A percentile compares a stretch with the other conserved stretches of the same genome.
phyloP scores from a whole-genome alignment of 805 yeast species.

The Starmerella gropengiesseri region DNA sequence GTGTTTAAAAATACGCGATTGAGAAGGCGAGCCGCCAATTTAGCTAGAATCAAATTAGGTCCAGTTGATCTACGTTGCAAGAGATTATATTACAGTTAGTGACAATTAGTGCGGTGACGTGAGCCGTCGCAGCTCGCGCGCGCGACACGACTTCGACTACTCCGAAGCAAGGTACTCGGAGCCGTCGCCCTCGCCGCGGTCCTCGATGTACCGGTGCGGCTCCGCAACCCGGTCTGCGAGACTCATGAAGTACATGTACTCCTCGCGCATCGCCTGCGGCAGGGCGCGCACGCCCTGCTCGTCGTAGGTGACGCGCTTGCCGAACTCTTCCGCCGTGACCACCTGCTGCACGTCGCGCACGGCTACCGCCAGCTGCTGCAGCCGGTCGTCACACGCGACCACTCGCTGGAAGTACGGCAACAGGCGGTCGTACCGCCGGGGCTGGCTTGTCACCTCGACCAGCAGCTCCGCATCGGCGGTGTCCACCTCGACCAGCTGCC shows the following conservation, averaged over 20 bases:
- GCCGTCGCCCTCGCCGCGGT: conserved; percentile 15
- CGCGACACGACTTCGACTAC: too few species aligned
- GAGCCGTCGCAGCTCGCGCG: too few species aligned
- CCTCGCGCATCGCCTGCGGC: conserved; percentile 37
- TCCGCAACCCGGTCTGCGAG: conserved; percentile 63
- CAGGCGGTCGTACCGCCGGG: conserved; percentile 27
- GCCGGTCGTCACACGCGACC: conserved; percentile 28
- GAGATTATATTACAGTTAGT: too few species aligned
- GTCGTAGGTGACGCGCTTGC: conserved; percentile 19
- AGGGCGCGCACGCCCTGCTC: conserved; percentile 16
- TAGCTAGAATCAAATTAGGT: too few species aligned
- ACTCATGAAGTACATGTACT: conserved; percentile 59
- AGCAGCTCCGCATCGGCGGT: conserved; percentile 24
- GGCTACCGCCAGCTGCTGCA: conserved; percentile 27
- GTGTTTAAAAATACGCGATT: too few species aligned
- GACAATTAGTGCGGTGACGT: too few species aligned
- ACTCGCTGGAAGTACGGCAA: conserved; percentile 26
- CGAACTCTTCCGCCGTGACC: conserved; percentile 28
- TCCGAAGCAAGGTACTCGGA: conserved; percentile 8
- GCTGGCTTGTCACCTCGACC: conserved; percentile 24
- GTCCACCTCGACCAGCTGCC: conserved; percentile 28
- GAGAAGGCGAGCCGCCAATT: too few species aligned
- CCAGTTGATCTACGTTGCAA: too few species aligned
- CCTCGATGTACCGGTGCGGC: conserved; percentile 41
- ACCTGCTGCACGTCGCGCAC: conserved; percentile 29